phyloP scores from a whole-genome alignment of 257 asterid species.

The Solanum verrucosum region DNA sequence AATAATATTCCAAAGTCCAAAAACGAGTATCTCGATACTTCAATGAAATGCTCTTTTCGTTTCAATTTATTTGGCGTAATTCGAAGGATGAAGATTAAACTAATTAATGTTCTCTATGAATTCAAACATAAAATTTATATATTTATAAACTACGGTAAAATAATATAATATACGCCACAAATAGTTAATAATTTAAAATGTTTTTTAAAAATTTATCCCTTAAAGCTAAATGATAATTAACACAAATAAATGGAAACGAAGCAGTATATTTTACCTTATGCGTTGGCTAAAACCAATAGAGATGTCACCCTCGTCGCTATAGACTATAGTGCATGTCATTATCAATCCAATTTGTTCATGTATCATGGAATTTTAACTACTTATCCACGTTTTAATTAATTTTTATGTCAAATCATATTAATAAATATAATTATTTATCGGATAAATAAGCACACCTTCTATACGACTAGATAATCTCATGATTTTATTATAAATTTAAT shows the following conservation, averaged over 20 bases:
- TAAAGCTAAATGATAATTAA: too few species aligned
- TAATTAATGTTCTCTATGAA: background rate
- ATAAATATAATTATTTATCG: background rate
- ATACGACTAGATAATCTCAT: background rate
- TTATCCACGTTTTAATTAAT: background rate
- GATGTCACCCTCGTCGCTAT: too few species aligned
- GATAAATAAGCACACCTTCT: background rate
- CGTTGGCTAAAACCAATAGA: background rate
- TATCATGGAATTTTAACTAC: background rate
- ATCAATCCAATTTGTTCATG: background rate
- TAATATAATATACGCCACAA: background rate
- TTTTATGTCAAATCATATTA: background rate
- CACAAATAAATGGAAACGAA: too few species aligned
- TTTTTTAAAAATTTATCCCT: background rate
- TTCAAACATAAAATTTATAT: background rate
- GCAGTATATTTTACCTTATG: background rate
- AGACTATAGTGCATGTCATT: background rate
- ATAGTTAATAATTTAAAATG: too few species aligned
- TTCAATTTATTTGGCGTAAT: background rate
- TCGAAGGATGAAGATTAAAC: background rate
- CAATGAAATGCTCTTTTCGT: background rate
- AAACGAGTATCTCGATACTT: background rate
- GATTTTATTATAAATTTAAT: too few species aligned
- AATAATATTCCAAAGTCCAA: background rate
- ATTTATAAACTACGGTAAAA: too few species aligned